phyloP scores from a whole-genome alignment of 148 eudicot species.

The Talinum fruticosum region DNA sequence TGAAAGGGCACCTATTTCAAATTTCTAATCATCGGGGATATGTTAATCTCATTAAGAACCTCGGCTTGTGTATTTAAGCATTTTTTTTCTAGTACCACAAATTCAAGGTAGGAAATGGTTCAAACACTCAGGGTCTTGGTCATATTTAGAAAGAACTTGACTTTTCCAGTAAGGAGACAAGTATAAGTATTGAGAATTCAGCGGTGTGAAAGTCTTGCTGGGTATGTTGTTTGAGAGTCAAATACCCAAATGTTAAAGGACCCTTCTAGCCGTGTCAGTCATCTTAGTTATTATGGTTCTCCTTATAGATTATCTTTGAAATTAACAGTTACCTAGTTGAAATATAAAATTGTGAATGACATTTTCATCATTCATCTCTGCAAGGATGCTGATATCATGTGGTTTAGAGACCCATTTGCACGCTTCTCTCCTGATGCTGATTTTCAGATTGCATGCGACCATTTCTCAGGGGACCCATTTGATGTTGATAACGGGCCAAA shows the following conservation, averaged over 20 bases:
- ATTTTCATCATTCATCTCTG: conserved; percentile 9
- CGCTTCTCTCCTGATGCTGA: conserved; percentile 48
- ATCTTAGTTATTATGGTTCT: background rate
- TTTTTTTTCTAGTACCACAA: no score
- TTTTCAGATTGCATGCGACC: conserved; percentile 66
- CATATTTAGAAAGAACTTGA: background rate
- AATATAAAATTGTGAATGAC: conserved; percentile 4
- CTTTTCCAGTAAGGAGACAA: background rate
- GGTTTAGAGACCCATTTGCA: conserved; percentile 64
- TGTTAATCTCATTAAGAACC: background rate
- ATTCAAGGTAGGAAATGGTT: background rate
- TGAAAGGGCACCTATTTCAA: background rate
- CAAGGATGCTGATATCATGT: conserved; percentile 68
- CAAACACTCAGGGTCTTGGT: background rate
- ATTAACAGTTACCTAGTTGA: background rate
- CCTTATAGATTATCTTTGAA: background rate
- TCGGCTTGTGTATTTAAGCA: background rate
- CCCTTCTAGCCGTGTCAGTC: no score
- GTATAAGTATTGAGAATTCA: background rate
- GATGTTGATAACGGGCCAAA: conserved; percentile 49
- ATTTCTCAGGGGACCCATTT: conserved; percentile 37
- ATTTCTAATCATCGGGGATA: background rate
- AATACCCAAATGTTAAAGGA: no score
- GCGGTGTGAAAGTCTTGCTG: background rate
- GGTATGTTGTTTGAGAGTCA: background rate